Evolutionary conservation across 2,329 filamentous ascomycete species (phyloP).

Genomic region (Fusarium odoratissimum): DNA sequence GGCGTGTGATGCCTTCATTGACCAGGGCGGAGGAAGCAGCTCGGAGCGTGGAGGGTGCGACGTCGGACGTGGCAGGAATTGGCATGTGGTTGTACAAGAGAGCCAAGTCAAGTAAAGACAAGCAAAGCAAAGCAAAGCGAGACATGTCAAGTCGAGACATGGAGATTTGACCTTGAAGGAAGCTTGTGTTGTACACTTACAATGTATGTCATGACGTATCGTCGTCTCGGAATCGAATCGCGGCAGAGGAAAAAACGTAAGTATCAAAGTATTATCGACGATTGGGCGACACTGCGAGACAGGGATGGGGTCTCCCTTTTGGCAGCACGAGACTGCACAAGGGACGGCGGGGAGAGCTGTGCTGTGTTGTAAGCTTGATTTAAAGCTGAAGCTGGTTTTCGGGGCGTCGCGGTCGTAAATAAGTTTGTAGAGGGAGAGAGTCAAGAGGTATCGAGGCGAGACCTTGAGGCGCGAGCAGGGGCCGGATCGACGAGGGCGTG

Average conservation of each 20-base stretch:
- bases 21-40: slow-evolving; percentile 30
- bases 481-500: slow-evolving; percentile 22
- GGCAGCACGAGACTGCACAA: slow-evolving; percentile 25
- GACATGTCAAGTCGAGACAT: slow-evolving; percentile 12
- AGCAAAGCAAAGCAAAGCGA: not conserved
- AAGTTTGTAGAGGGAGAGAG: not conserved
- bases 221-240: slow-evolving; percentile 33
- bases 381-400: slow-evolving; percentile 25
- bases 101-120: slow-evolving; percentile 5
- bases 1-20: slow-evolving; percentile 36
- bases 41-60: slow-evolving; percentile 32
- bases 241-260: slow-evolving; percentile 13
- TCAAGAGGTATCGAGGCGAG: slow-evolving; percentile 14
- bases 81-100: slow-evolving; percentile 35
- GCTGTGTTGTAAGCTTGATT: slow-evolving; percentile 10
- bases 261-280: slow-evolving; percentile 29
- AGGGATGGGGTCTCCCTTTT: slow-evolving; percentile 28
- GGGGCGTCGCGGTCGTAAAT: slow-evolving; percentile 14
- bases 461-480: slow-evolving; percentile 19
- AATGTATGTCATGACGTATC: slow-evolving; percentile 56
- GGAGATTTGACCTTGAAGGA: slow-evolving; percentile 28
- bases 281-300: slow-evolving; percentile 32
- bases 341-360: not conserved
- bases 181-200: slow-evolving; percentile 48
- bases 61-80: slow-evolving; percentile 42